Conservation (phyloP, 2,329 filamentous ascomycete species). For the Nannizziopsis arthrosporioides region DNA sequence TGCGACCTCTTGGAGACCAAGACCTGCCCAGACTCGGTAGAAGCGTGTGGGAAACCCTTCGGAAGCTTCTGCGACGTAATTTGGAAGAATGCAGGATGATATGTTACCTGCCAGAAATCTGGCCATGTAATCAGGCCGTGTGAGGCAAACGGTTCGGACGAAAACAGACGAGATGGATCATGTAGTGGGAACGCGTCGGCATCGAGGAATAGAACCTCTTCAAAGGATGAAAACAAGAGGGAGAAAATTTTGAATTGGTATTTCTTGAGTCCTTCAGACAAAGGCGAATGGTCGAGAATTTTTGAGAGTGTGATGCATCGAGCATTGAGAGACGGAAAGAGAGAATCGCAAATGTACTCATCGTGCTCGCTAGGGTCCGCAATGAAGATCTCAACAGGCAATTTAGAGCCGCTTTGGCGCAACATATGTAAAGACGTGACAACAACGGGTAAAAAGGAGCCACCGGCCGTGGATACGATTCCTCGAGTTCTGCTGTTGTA, state of each 20-base stretch:
- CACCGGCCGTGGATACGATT: constrained; percentile 15
- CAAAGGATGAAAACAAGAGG: constrained; percentile 48
- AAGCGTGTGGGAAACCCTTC: constrained; percentile 30
- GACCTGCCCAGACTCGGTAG: constrained; percentile 41
- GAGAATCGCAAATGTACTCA: constrained; percentile 21
- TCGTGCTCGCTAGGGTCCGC: constrained; percentile 23
- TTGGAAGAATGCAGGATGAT: constrained; percentile 34
- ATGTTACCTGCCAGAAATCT: constrained; percentile 41
- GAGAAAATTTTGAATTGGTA: constrained; percentile 49
- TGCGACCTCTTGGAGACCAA: constrained; percentile 41
- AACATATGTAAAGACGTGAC: constrained; percentile 28
- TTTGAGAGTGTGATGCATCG: constrained; percentile 20
- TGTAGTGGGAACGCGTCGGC: constrained; percentile 44
- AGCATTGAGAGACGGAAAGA: constrained; percentile 25
- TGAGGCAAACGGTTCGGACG: constrained; percentile 41
- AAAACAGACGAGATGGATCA: constrained; percentile 38
- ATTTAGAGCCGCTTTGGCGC: constrained; percentile 23
- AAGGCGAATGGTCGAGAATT: constrained; percentile 26
- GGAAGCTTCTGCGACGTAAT: constrained; percentile 34
- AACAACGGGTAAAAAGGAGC: constrained; percentile 24
- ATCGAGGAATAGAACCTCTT: constrained; percentile 49
- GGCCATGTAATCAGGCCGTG: constrained; percentile 48
- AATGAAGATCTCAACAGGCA: constrained; percentile 31
- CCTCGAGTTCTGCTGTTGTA: constrained; percentile 13
- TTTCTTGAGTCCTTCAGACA: constrained; percentile 46